Evolutionary conservation across 139 green algal genomes (phyloP).

Genomic region (Yamagishiella unicocca): DNA sequence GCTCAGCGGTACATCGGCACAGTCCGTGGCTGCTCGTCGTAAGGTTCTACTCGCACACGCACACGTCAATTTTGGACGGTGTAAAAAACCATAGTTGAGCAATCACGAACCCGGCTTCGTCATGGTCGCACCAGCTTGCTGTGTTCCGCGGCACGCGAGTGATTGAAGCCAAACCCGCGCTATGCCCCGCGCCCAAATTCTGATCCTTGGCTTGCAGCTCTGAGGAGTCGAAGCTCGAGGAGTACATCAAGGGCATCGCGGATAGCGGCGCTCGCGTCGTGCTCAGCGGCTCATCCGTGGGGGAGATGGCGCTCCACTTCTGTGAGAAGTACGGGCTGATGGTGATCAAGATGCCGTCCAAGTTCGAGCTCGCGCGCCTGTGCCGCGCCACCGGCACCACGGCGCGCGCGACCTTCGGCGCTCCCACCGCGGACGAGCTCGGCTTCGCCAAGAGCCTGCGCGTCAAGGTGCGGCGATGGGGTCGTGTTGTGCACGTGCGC

Average conservation of each 20-base stretch:
- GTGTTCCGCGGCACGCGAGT: no score
- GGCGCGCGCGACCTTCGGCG: constrained; percentile 57
- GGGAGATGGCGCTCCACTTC: constrained; percentile 99
- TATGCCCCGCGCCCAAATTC: no score
- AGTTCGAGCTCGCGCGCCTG: constrained; percentile 98
- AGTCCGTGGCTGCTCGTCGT: no score
- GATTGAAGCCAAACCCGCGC: no score
- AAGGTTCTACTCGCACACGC: no score
- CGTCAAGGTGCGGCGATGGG: constrained; percentile 49
- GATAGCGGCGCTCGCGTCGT: constrained; percentile 84
- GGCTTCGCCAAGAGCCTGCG: constrained; percentile 80
- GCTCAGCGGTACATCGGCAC: no score
- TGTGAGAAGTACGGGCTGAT: constrained; percentile 91
- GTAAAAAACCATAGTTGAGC: no score
- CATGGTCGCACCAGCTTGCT: no score
- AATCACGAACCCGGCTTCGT: no score
- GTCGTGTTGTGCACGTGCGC: no score
- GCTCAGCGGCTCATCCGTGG: constrained; percentile 84
- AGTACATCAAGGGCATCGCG: constrained; percentile 88
- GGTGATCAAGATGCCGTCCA: constrained; percentile 90
- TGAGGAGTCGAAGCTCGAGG: constrained; percentile 94
- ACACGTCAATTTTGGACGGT: no score
- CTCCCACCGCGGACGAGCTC: constrained; percentile 83
- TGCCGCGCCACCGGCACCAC: constrained; percentile 91
- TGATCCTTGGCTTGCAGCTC: constrained; percentile 50